Base-by-base conservation (phyloP, 306 rosid genomes). In the Myrica gale region DNA sequence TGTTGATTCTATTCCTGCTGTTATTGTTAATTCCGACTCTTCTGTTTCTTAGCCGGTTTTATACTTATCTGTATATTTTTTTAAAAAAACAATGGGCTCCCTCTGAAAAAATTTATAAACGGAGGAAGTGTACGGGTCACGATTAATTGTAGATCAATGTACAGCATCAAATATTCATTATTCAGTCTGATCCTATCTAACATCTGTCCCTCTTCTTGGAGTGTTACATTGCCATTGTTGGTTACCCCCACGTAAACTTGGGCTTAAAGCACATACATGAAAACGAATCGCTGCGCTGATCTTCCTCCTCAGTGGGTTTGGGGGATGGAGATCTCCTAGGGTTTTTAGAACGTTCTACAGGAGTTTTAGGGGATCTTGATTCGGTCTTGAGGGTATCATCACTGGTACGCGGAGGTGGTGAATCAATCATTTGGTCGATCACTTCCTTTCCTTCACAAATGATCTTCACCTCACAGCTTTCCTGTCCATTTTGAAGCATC, bases 391-490 rank as follows among this genome's bases (percentile, higher is more conserved):
- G 83, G 69, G 71, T 23, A 15, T 75, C 81, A 76, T 45, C 82
- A 32, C 7, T 79, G 81, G 48, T 51, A 60, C 78, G 84, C 52
- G 88, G 79, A 43, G 84, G 75, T 0, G 75, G 73, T 0, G 81
- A 79, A 2, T 42, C 76, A 41, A 48, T 72, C 57, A 50, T 74
- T 43, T 61, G 69, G 62, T 82, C 78, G 48, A 56, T 76, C 57
- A 87, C 88, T 84, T 77, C 87, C 69, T 80, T 88, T 72, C 93
- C 93, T 85, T 87, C 89, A 75, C 96, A 83, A 71, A 93, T 79
- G 83, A 93, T 70, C 48, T 86, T 91, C 15, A 89, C 82, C 57
- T 85, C 84, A 85, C 98, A 89, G 39, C 79, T 76, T 74, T 81
- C 88, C 15, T 79, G 85, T 73, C 82, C 97, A 84, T 80, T 72